Conservation (phyloP, 78 protist species). For the Diacronema lutheri region DNA sequence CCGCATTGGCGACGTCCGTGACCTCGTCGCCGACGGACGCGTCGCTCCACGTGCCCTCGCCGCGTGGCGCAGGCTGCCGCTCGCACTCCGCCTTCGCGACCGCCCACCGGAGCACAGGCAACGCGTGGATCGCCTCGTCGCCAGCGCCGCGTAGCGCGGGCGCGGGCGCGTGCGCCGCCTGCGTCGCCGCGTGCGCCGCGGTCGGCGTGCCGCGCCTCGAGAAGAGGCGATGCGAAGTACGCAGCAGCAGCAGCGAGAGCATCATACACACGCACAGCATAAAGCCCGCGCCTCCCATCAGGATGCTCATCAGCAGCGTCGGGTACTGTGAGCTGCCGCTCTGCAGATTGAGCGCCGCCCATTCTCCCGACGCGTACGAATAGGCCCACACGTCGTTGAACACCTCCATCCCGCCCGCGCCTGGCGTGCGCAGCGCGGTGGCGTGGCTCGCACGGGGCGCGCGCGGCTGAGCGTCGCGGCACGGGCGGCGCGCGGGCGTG, state of each 20-base stretch:
- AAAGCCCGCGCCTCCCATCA: not conserved
- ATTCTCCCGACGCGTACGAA: not conserved
- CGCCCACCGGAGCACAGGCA: not conserved
- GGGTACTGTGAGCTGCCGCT: too few relatives aligned
- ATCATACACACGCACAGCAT: not conserved
- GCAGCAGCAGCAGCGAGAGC: not conserved
- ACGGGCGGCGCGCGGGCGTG: too few relatives aligned
- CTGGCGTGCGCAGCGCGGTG: too few relatives aligned
- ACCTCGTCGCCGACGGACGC: too few relatives aligned
- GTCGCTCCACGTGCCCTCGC: too few relatives aligned
- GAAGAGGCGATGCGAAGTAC: not conserved
- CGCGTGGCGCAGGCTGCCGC: too few relatives aligned
- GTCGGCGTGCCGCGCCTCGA: not conserved
- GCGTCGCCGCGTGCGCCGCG: not conserved
- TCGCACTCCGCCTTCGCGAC: too few relatives aligned
- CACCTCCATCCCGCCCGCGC: not conserved
- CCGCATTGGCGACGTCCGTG: too few relatives aligned
- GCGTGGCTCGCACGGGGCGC: too few relatives aligned
- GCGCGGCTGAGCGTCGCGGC: too few relatives aligned
- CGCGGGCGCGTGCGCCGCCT: not conserved
- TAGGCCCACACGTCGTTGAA: not conserved
- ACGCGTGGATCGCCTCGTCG: not conserved
- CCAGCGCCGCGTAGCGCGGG: not conserved
- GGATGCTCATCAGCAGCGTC: not conserved
- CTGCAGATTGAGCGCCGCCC: not conserved